Evolutionary conservation across 176 grass and related monocot species (phyloP), one percentile per base, ranked within the genome.

Genomic region (Juncus effusus): DNA sequence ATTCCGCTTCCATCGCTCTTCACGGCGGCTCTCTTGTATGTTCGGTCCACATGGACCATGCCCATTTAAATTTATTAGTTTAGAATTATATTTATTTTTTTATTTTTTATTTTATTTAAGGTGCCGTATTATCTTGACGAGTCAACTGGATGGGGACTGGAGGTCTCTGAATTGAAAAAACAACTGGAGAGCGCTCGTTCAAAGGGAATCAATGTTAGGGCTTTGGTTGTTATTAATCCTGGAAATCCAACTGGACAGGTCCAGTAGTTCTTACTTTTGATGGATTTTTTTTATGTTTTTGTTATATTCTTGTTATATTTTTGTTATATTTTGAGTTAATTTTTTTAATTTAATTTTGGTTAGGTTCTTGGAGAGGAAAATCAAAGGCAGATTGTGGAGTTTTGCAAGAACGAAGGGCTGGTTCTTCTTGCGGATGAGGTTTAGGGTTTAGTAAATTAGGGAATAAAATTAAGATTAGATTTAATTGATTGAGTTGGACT

Each of bases 11-110:
- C 13, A 93, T 99, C 78, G 81, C 85, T 70, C 94, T 99, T 69
- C 94, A 93, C 55, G 89, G 94, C 37, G 94, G 89, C 36, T 87
- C 88, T 84, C 89, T 99, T 93, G 89, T 99, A 93, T 80, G 89
- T 90, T 64, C 9, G 44, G 44, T 47, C 63, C 65, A 47, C 52
- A 39, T 71, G 16, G 47, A 13, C 5, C 16, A 57, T 45, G 16
- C 14, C 41, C 40, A 11, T 28, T 19, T 45, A 44, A 19, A 58
- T 10, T 70, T 19, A 64, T 72, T 36, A 70, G 40, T 47, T 63
- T 36, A 45, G 7, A 37, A 59, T 35, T 79, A 39, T 9, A 41
- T 49, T 70, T 38, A 4, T 35, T 19, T 13, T 14, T 6, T 58
- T 49, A 54, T 51, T 8, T 58, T 52, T 38, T 9, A 10, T 73